Base-by-base conservation (phyloP, 148 eudicot species). In the Persicaria tinctoria region DNA sequence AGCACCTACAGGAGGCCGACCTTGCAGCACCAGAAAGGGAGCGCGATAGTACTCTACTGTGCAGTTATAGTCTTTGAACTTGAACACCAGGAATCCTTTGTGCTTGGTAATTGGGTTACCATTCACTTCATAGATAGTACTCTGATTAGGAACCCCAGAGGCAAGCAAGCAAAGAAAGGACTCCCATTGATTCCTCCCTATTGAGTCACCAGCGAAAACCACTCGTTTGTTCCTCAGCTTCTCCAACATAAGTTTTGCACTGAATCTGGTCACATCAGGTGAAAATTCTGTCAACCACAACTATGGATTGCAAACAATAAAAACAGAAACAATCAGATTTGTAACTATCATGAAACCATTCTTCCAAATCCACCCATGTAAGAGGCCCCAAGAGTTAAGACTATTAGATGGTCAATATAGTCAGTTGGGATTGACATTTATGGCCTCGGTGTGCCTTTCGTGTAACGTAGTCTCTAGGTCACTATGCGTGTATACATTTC, bases 161-260 rank as follows among this genome's bases (percentile, higher is more conserved):
- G 98, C 86, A 18, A 94, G 96, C 93, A 94, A 86, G 85, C 98
- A 94, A 8, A 94, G 89, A 46, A 94, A 88, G 1, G 98, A 94
- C 76, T 94, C 98, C 98, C 98, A 94, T 74, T 94, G 98, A 80
- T 94, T 94, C 87, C 98, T 87, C 69, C 97, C 98, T 38, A 94
- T 94, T 2, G 98, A 94, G 80, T 94, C 98, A 55, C 98, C 98
- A 3, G 84, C 93, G 78, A 94, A 94, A 4, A 87, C 96, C 2
- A 94, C 14, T 14, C 97, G 92, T 76, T 86, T 92, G 83, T 94
- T 87, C 77, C 92, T 81, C 71, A 91, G 60, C 82, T 82, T 92
- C 77, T 91, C 96, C 77, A 94, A 78, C 97, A 94, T 86, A 70
- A 76, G 23, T 79, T 63, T 87, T 44, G 89, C 92, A 74, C 89